A percentile compares a stretch with the other conserved stretches of the same genome.
Evolutionary conservation across 2,329 filamentous ascomycete species (phyloP).

Genomic region (Trichothecium sympodiale): DNA sequence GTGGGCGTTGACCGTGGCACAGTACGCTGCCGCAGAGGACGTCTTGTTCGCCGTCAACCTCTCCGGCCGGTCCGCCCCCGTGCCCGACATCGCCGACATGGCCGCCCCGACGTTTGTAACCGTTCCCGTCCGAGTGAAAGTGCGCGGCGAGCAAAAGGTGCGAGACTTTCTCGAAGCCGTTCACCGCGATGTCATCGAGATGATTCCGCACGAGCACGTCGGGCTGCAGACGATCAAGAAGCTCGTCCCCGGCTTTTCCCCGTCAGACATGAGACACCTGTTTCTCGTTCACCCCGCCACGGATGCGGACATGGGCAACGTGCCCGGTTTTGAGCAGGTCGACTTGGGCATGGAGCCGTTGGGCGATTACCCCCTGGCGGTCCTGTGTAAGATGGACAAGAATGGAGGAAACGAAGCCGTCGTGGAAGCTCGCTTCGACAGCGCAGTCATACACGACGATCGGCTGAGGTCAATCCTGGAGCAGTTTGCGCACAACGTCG

Average conservation of each 20-base stretch:
- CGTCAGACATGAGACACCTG: conserved; percentile 2
- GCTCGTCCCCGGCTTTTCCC: conserved; percentile 3
- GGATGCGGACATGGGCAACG: conserved; percentile 1
- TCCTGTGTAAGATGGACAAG: conserved; percentile 2
- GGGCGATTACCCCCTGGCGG: conserved; percentile 3
- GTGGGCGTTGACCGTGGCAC: conserved; percentile 14
- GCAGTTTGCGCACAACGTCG: conserved; percentile 4
- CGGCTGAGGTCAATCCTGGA: conserved; percentile 1
- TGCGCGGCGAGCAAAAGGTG: conserved; percentile 3
- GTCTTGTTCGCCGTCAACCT: conserved; percentile 13
- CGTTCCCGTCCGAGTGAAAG: conserved; percentile 6
- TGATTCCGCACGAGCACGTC: conserved; percentile 7
- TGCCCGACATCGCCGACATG: conserved; percentile 3
- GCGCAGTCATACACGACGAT: conserved; percentile 3
- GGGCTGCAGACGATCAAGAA: conserved; percentile 3
- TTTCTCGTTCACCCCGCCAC: conserved; percentile 4
- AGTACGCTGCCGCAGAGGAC: conserved; percentile 9
- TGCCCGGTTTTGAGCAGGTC: conserved; percentile 5
- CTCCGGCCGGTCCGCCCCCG: conserved; percentile 11
- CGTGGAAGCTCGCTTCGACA: conserved; percentile 2
- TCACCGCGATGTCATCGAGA: conserved; percentile 4
- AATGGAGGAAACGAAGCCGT: neutral
- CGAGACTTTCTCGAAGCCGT: conserved; percentile 3
- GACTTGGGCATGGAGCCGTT: neutral
- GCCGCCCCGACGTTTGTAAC: conserved; percentile 8